These are phyloP conservation scores for Polytrichum formosum DNA, from an alignment of 225 moss, liverwort and hornwort genomes.

Conservation along the genomic window DNA sequence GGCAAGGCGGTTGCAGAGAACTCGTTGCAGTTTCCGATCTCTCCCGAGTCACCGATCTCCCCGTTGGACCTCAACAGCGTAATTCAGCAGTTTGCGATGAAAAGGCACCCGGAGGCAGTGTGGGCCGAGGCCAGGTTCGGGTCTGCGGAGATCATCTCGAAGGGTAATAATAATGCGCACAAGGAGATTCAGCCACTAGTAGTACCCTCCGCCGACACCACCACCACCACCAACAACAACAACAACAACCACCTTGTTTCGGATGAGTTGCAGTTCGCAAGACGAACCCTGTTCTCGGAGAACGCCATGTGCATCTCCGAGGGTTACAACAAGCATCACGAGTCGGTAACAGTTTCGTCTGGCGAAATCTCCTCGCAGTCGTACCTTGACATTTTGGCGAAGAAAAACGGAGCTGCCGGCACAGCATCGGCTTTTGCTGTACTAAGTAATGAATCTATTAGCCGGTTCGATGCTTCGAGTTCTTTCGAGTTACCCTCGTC, in stretches of 20 bases:
- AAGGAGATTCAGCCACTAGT: too few relatives aligned
- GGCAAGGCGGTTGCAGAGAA: background rate
- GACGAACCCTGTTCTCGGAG: background rate
- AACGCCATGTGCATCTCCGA: background rate
- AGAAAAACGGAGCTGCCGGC: background rate
- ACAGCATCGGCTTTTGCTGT: too few relatives aligned
- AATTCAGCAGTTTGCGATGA: background rate
- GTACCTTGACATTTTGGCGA: background rate
- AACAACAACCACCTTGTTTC: too few relatives aligned
- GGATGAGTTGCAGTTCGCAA: background rate
- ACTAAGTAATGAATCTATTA: too few relatives aligned
- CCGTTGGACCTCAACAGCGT: conserved; percentile 2
- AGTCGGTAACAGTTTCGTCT: background rate
- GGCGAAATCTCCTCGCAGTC: conserved; percentile 2
- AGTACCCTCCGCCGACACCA: too few relatives aligned
- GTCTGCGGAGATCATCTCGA: background rate
- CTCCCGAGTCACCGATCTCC: conserved; percentile 2
- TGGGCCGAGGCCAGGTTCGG: background rate
- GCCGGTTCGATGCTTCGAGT: background rate
- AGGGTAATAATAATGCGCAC: too few relatives aligned
- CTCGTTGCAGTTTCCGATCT: conserved; percentile 1
- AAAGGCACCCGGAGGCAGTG: background rate
- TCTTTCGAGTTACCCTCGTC: background rate
- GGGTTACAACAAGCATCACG: background rate
- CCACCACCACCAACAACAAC: too few relatives aligned